These are phyloP conservation scores for Penicillium odoratum DNA, from an alignment of 495 filamentous ascomycete species.

Conservation along the genomic window DNA sequence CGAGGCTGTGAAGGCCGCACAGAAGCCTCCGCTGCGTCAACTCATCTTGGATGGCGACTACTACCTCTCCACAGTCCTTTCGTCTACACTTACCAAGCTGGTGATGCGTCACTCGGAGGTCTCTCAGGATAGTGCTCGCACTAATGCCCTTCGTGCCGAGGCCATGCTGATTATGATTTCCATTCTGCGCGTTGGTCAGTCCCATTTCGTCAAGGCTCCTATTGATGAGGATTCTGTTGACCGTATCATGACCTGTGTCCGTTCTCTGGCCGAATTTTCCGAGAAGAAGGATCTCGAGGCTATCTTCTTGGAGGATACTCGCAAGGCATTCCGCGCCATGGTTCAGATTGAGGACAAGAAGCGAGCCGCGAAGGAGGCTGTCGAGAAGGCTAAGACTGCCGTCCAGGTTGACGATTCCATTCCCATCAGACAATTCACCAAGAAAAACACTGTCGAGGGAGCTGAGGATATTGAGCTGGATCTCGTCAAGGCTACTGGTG, in stretches of 20 bases:
- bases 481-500: conserved; percentile 90
- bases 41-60: conserved; percentile 97
- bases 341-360: conserved; percentile 98
- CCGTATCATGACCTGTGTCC: conserved; percentile 94
- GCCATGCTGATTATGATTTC: conserved; percentile 99
- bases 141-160: conserved; percentile 92
- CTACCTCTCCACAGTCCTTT: conserved; percentile 92
- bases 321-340: conserved; percentile 97
- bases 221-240: conserved; percentile 99
- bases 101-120: conserved; percentile 98
- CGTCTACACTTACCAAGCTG: conserved; percentile 92
- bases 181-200: conserved; percentile 95
- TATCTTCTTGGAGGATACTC: conserved; percentile 93
- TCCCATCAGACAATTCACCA: conserved; percentile 85
- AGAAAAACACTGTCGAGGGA: conserved; percentile 85
- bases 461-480: conserved; percentile 84
- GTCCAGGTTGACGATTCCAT: conserved; percentile 95
- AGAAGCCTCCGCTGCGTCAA: conserved; percentile 93
- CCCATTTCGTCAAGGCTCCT: conserved; percentile 92
- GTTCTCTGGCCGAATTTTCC: conserved; percentile 87
- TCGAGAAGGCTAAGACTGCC: conserved; percentile 89
- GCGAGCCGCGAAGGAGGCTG: conserved; percentile 83
- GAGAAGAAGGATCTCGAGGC: conserved; percentile 85
- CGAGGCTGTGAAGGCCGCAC: conserved; percentile 93
- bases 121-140: conserved; percentile 80